A percentile compares a stretch with the other conserved stretches of the same genome.
Evolutionary conservation across 2,329 filamentous ascomycete genomes (phyloP).

Genomic region (Raffaelea deltoideospora): DNA sequence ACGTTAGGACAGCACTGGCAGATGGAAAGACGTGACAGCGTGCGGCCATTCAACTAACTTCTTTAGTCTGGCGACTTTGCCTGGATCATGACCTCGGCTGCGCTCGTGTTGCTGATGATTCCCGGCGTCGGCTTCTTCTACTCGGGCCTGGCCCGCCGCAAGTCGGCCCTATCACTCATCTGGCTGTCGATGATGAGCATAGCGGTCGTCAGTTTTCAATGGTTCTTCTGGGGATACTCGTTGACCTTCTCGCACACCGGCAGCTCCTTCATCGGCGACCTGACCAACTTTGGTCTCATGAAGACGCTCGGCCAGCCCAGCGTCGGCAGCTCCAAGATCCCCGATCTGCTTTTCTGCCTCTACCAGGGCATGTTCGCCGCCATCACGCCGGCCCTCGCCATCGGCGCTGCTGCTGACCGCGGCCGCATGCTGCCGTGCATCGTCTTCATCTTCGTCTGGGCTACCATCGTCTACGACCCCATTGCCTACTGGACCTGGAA

Average conservation of each 20-base stretch:
- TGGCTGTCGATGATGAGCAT: slow-evolving; percentile 73
- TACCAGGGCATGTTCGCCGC: slow-evolving; percentile 84
- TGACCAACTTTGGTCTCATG: slow-evolving; percentile 69
- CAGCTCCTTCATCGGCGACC: slow-evolving; percentile 62
- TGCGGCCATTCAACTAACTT: no score
- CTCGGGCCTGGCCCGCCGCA: slow-evolving; percentile 74
- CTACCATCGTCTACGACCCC: slow-evolving; percentile 57
- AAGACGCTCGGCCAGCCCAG: slow-evolving; percentile 64
- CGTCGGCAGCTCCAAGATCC: slow-evolving; percentile 54
- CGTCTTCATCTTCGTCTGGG: slow-evolving; percentile 56
- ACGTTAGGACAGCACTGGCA: neutral
- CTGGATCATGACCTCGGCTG: slow-evolving; percentile 63
- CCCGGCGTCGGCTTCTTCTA: slow-evolving; percentile 93
- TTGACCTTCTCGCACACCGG: slow-evolving; percentile 71
- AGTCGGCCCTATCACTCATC: slow-evolving; percentile 75
- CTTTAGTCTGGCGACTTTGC: slow-evolving; percentile 70
- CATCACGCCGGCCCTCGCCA: slow-evolving; percentile 57
- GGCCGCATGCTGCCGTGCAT: slow-evolving; percentile 45
- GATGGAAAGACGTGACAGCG: no score
- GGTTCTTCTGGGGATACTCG: slow-evolving; percentile 94
- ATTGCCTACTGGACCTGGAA: slow-evolving; percentile 73
- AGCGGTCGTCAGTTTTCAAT: slow-evolving; percentile 71
- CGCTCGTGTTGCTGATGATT: slow-evolving; percentile 81
- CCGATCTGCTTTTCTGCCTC: slow-evolving; percentile 70
- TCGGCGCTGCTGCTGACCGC: slow-evolving; percentile 45